These are phyloP conservation scores for Marchantia polymorpha DNA, from an alignment of 225 moss, liverwort and hornwort species.

Conservation along the genomic window DNA sequence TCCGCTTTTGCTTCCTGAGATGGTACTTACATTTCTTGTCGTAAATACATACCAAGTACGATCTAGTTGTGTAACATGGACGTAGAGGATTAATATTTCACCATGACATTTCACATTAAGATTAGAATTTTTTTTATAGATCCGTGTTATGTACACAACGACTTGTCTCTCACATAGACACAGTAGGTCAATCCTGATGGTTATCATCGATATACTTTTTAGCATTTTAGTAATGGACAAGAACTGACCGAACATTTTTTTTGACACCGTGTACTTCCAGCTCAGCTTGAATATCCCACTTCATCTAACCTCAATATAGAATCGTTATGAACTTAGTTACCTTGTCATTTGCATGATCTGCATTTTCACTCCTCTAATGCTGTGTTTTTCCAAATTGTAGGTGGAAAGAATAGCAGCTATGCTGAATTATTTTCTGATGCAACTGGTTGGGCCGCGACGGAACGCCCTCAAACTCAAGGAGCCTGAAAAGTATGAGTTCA, in stretches of 20 bases:
- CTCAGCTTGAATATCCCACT: background rate
- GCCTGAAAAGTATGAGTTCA: conserved; percentile 97
- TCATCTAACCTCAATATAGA: background rate
- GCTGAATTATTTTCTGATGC: conserved; percentile 94
- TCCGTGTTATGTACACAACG: too few relatives aligned
- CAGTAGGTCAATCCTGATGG: too few relatives aligned
- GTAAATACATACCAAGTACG: too few relatives aligned
- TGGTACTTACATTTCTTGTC: conserved; percentile 42
- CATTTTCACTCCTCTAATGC: background rate
- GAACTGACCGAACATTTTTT: background rate
- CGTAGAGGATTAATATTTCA: too few relatives aligned
- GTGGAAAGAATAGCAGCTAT: conserved; percentile 97
- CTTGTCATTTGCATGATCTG: background rate
- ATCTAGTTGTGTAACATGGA: too few relatives aligned
- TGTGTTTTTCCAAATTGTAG: conserved; percentile 32
- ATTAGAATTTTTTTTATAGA: too few relatives aligned
- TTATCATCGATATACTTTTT: background rate
- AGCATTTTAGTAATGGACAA: background rate
- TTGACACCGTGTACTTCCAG: background rate
- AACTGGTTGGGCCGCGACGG: conserved; percentile 83
- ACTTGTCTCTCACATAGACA: too few relatives aligned
- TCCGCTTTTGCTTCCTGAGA: conserved; percentile 95
- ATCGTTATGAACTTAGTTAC: background rate
- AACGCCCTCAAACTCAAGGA: conserved; percentile 69
- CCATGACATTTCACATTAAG: too few relatives aligned